Conservation (phyloP, 176 grass and related monocot genomes). For the Hordeum marinum region DNA sequence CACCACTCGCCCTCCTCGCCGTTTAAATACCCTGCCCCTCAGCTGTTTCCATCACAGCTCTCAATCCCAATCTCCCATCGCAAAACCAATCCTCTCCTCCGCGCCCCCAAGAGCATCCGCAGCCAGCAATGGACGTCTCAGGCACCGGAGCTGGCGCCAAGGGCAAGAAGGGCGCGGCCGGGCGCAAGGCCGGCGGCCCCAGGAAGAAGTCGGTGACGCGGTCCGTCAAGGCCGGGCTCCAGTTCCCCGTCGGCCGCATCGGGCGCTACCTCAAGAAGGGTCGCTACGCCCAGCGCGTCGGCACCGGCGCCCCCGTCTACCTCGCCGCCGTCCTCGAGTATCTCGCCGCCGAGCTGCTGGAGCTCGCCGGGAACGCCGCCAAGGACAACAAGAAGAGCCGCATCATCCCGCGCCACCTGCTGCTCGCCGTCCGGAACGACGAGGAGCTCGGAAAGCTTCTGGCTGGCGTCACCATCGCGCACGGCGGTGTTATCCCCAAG, state of each 20-base stretch:
- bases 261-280: slow-evolving; percentile 71
- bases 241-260: slow-evolving; percentile 78
- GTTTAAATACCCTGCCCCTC: neutral
- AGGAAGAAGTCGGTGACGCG: slow-evolving; percentile 54
- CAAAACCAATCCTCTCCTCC: neutral
- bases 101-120: neutral
- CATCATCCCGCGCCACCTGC: slow-evolving; percentile 55
- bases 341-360: slow-evolving; percentile 64
- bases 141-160: slow-evolving; percentile 26
- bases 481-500: slow-evolving; percentile 54
- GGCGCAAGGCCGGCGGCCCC: slow-evolving; percentile 42
- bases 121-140: slow-evolving; percentile 20
- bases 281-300: slow-evolving; percentile 61
- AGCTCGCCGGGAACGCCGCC: slow-evolving; percentile 57
- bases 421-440: slow-evolving; percentile 57
- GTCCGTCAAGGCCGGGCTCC: slow-evolving; percentile 67
- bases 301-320: slow-evolving; percentile 63
- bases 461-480: slow-evolving; percentile 51
- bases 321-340: slow-evolving; percentile 75
- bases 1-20: neutral
- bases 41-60: neutral
- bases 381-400: slow-evolving; percentile 69
- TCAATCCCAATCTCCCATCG: neutral
- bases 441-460: slow-evolving; percentile 61
- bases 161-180: slow-evolving; percentile 47